These are phyloP conservation scores for Endocalyx cinctus DNA, from an alignment of 2,329 filamentous ascomycete species.

Conservation along the genomic window DNA sequence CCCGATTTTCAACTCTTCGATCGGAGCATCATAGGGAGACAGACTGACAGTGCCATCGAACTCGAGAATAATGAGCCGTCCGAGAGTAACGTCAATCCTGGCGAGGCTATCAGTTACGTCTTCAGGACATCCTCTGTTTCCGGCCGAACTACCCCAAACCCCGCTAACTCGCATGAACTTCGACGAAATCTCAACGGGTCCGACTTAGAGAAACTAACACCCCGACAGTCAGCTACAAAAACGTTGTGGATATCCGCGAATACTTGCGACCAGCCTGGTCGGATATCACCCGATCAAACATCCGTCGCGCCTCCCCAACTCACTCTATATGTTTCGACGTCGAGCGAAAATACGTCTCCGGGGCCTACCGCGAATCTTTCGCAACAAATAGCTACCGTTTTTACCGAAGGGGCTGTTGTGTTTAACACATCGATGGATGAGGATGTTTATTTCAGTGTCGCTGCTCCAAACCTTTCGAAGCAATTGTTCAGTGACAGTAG, in stretches of 20 bases:
- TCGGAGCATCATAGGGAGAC: slow-evolving; percentile 58
- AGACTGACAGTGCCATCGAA: slow-evolving; percentile 44
- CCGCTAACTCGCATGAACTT: slow-evolving; percentile 14
- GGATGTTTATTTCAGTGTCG: slow-evolving; percentile 72
- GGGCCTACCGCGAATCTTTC: slow-evolving; percentile 49
- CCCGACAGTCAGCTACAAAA: slow-evolving; percentile 29
- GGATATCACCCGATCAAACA: slow-evolving; percentile 43
- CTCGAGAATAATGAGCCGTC: slow-evolving; percentile 63
- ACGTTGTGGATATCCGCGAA: slow-evolving; percentile 80
- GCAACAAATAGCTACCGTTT: too few relatives aligned
- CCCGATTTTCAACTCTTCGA: slow-evolving; percentile 59
- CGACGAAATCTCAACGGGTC: slow-evolving; percentile 19
- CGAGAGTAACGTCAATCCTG: slow-evolving; percentile 56
- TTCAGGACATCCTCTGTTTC: slow-evolving; percentile 55
- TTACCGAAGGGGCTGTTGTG: slow-evolving; percentile 67
- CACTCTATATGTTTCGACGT: slow-evolving; percentile 70
- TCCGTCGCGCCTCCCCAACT: slow-evolving; percentile 62
- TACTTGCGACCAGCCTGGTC: slow-evolving; percentile 72
- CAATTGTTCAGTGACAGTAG: slow-evolving; percentile 51
- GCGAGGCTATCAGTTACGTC: slow-evolving; percentile 59
- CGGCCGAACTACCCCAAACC: slow-evolving; percentile 27
- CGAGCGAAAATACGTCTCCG: slow-evolving; percentile 57
- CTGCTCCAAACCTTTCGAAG: slow-evolving; percentile 60
- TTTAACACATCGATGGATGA: slow-evolving; percentile 56
- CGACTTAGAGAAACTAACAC: slow-evolving; percentile 11